These are phyloP conservation scores for Claviceps sp. DNA, from an alignment of 2,329 filamentous ascomycete genomes.

Conservation along the genomic window DNA sequence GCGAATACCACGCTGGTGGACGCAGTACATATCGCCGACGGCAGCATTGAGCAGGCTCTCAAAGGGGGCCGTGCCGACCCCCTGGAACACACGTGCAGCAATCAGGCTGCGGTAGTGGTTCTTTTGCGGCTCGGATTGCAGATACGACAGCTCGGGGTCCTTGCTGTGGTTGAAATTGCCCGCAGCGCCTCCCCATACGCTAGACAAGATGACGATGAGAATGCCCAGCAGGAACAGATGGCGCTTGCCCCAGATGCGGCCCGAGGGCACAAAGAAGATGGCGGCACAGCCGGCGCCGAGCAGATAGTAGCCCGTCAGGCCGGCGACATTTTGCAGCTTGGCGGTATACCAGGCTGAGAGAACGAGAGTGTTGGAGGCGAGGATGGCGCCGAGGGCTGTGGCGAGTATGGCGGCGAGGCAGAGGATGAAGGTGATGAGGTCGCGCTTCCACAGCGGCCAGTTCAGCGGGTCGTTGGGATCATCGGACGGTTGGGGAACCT, in stretches of 20 bases:
- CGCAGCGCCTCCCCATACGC: constrained; percentile 63
- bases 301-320: constrained; percentile 79
- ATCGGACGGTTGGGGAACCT: constrained; percentile 72
- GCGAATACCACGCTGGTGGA: constrained; percentile 68
- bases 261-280: constrained; percentile 75
- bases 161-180: constrained; percentile 22
- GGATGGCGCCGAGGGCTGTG: constrained; percentile 69
- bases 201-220: constrained; percentile 57
- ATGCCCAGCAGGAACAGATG: constrained; percentile 75
- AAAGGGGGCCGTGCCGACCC: constrained; percentile 75
- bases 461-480: constrained; percentile 79
- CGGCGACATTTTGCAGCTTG: constrained; percentile 61
- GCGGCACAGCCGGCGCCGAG: constrained; percentile 71
- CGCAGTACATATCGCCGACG: constrained; percentile 82
- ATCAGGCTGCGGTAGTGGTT: constrained; percentile 56
- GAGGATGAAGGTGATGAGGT: constrained; percentile 65
- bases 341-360: constrained; percentile 52
- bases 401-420: constrained; percentile 74
- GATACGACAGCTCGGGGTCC: not conserved
- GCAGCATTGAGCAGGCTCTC: constrained; percentile 81
- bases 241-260: constrained; percentile 83
- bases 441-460: constrained; percentile 79
- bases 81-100: constrained; percentile 72
- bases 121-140: constrained; percentile 1
- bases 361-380: constrained; percentile 77